A percentile compares a stretch with the other conserved stretches of the same genome.
phyloP scores from a whole-genome alignment of 2,329 filamentous ascomycete genomes.

The Pseudocercospora fijiensis region DNA sequence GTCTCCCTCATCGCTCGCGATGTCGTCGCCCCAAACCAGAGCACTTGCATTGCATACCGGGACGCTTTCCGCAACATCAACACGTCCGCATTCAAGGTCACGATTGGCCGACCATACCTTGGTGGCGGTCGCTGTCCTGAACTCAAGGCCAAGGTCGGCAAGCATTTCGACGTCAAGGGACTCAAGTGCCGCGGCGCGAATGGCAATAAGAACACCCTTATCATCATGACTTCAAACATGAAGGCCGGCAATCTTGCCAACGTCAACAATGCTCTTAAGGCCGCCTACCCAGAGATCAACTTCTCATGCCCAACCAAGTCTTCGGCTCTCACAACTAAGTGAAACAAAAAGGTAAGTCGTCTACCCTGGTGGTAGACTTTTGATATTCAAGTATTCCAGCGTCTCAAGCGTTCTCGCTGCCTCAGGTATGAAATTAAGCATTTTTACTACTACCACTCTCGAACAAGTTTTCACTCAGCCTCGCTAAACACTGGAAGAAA shows the following conservation, averaged over 20 bases:
- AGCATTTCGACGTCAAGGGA: slow-evolving; percentile 8
- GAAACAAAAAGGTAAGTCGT: background rate
- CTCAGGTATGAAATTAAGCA: background rate
- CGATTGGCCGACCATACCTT: slow-evolving; percentile 22
- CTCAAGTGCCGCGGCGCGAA: slow-evolving; percentile 21
- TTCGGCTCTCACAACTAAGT: background rate
- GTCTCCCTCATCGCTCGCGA: slow-evolving; percentile 6
- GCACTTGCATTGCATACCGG: slow-evolving; percentile 17
- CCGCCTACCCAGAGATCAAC: slow-evolving; percentile 20
- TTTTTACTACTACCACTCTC: background rate
- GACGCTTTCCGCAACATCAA: slow-evolving; percentile 18
- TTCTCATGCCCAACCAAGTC: slow-evolving; percentile 15
- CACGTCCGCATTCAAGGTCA: slow-evolving; percentile 19
- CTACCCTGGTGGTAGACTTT: background rate
- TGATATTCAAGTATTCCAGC: background rate
- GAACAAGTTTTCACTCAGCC: background rate
- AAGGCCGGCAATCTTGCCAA: slow-evolving; percentile 10
- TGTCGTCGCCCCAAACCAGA: slow-evolving; percentile 6
- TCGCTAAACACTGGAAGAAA: background rate
- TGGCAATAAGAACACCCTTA: slow-evolving; percentile 20
- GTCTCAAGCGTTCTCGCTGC: background rate
- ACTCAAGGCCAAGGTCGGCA: slow-evolving; percentile 18
- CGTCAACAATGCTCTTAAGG: slow-evolving; percentile 15
- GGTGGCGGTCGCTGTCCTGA: slow-evolving; percentile 17
- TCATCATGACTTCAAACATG: slow-evolving; percentile 20